Conservation (phyloP, 2,329 filamentous ascomycete species). For the Fusarium acutatum region DNA sequence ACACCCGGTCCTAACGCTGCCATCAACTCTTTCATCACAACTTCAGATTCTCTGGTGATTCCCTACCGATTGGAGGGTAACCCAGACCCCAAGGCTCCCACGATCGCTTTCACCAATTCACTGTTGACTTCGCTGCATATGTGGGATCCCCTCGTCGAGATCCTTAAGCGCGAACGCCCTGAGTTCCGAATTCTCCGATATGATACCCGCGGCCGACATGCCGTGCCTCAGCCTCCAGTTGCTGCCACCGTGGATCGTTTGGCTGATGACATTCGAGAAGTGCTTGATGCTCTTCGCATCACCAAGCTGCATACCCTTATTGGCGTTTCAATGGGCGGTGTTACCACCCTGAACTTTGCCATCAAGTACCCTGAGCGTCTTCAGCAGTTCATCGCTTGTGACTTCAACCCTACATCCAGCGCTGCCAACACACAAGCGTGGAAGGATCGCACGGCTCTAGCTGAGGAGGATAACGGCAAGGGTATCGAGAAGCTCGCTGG, state of each 20-base stretch:
- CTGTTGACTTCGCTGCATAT: conserved; percentile 81
- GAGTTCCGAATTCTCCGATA: conserved; percentile 80
- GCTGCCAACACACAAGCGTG: conserved; percentile 80
- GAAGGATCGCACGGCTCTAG: conserved; percentile 77
- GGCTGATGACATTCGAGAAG: conserved; percentile 69
- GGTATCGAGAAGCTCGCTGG: conserved; percentile 74
- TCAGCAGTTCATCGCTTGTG: conserved; percentile 73
- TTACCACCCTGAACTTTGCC: conserved; percentile 77
- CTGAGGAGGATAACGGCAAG: conserved; percentile 63
- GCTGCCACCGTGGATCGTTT: conserved; percentile 71
- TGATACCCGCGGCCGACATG: conserved; percentile 74
- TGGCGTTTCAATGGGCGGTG: conserved; percentile 84
- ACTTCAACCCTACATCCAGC: conserved; percentile 79
- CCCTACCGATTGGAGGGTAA: conserved; percentile 82
- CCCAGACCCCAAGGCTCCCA: conserved; percentile 70
- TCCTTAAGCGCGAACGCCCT: conserved; percentile 67
- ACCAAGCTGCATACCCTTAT: conserved; percentile 71
- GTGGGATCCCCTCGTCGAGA: conserved; percentile 78
- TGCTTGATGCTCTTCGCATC: conserved; percentile 77
- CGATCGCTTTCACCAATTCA: conserved; percentile 81
- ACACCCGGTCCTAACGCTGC: conserved; percentile 59
- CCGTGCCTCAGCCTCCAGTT: conserved; percentile 55
- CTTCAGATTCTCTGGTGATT: conserved; percentile 72
- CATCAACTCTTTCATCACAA: conserved; percentile 74
- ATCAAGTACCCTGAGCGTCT: conserved; percentile 70